These are phyloP conservation scores for Mucor plumbeus DNA, from an alignment of 371 early-diverging fungal species.

Conservation along the genomic window DNA sequence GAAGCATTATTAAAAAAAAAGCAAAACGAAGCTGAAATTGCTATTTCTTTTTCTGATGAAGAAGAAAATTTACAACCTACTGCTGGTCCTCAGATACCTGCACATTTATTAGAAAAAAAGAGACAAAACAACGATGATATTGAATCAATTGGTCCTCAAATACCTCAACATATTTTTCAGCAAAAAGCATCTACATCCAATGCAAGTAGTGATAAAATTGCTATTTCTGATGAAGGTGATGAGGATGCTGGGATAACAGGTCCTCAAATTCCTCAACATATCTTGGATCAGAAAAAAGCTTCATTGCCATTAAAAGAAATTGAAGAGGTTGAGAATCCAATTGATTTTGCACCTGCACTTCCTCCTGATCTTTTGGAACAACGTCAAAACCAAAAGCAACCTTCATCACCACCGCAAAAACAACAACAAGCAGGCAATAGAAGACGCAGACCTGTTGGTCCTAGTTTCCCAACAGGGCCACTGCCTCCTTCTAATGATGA, in stretches of 20 bases:
- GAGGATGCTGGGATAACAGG: slow-evolving; percentile 17
- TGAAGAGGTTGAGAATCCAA: slow-evolving; percentile 29
- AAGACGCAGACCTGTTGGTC: slow-evolving; percentile 52
- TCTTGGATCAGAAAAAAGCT: slow-evolving; percentile 4
- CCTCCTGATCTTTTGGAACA: slow-evolving; percentile 61
- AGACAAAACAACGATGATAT: neutral
- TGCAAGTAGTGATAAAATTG: neutral
- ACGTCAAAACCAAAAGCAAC: slow-evolving; percentile 24
- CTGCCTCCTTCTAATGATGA: slow-evolving; percentile 25
- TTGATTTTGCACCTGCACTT: slow-evolving; percentile 60
- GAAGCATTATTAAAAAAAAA: slow-evolving; percentile 21
- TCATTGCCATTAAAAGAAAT: slow-evolving; percentile 9
- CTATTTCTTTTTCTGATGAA: slow-evolving; percentile 7
- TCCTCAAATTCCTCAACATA: slow-evolving; percentile 37
- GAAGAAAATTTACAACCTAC: slow-evolving; percentile 17
- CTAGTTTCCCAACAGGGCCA: slow-evolving; percentile 44
- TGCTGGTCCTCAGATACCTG: slow-evolving; percentile 9
- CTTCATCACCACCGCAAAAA: slow-evolving; percentile 11
- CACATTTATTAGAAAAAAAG: neutral
- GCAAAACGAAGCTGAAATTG: neutral
- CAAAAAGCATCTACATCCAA: neutral
- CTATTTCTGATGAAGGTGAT: slow-evolving; percentile 4
- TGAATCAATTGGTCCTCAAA: slow-evolving; percentile 17
- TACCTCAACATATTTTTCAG: slow-evolving; percentile 13
- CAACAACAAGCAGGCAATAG: slow-evolving; percentile 18